A percentile compares a stretch with the other conserved stretches of the same genome.
Conservation (phyloP, 2,329 filamentous ascomycete genomes). For the Juglanconis sp. region DNA sequence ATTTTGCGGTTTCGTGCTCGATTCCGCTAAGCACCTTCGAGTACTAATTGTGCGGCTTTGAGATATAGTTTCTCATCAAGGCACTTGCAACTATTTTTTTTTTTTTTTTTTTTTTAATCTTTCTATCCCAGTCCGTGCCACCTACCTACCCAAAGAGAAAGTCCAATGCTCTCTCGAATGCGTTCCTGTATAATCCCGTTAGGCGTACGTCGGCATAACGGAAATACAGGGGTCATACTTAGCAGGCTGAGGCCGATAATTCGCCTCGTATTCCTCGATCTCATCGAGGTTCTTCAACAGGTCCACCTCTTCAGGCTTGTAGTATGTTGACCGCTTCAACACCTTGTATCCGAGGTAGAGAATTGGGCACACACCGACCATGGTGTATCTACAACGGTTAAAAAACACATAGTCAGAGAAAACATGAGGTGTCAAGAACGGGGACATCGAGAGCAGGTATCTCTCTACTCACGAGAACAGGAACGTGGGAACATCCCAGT, state of each 20-base stretch:
- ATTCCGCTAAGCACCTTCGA: conserved; percentile 47
- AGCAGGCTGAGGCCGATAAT: conserved; percentile 21
- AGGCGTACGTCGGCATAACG: background rate
- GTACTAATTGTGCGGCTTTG: background rate
- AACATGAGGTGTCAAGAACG: rapidly evolving
- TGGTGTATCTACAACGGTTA: conserved; percentile 24
- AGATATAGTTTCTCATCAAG: background rate
- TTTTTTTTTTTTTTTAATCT: too few relatives aligned
- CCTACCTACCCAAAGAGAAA: conserved; percentile 23
- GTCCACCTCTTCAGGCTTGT: conserved; percentile 56
- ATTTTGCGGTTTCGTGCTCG: conserved; percentile 48
- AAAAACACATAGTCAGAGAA: background rate
- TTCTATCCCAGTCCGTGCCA: background rate
- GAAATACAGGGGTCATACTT: background rate
- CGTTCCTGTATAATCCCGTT: conserved; percentile 17
- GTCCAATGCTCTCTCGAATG: conserved; percentile 22
- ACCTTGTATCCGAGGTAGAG: conserved; percentile 68
- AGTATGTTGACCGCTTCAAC: conserved; percentile 56
- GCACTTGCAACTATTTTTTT: background rate
- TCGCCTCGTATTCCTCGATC: conserved; percentile 42
- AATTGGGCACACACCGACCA: conserved; percentile 29
- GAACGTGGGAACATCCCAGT: conserved; percentile 29
- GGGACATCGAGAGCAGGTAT: background rate
- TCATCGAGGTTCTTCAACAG: conserved; percentile 61
- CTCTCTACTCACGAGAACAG: conserved; percentile 28